Evolutionary conservation across 805 yeast genomes (phyloP).

Genomic region (Metschnikowia orientalis): DNA sequence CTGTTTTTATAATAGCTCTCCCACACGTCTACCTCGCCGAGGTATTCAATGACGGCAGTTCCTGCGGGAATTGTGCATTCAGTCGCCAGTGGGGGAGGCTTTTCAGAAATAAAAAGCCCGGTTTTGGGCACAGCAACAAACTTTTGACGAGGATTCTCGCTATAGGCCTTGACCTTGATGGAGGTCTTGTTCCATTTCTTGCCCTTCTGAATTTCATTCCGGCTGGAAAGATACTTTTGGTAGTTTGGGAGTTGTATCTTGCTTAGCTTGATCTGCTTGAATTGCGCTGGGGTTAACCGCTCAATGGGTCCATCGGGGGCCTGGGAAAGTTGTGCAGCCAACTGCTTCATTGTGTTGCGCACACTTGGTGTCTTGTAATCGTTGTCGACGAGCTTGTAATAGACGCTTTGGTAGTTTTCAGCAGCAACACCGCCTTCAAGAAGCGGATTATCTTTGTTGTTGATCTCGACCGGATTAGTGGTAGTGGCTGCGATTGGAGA

Average conservation of each 20-base stretch:
- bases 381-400: constrained; percentile 42
- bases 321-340: constrained; percentile 23
- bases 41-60: constrained; percentile 53
- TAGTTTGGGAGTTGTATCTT: constrained; percentile 32
- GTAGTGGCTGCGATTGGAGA: too few species aligned
- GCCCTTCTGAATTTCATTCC: constrained; percentile 27
- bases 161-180: constrained; percentile 50
- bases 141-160: constrained; percentile 55
- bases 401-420: constrained; percentile 51
- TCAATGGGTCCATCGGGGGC: constrained; percentile 26
- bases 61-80: constrained; percentile 36
- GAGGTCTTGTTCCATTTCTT: constrained; percentile 25
- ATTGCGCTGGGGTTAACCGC: constrained; percentile 21
- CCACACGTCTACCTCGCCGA: constrained; percentile 71
- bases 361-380: constrained; percentile 41
- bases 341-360: constrained; percentile 18
- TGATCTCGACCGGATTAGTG: constrained; percentile 6
- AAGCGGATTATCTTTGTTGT: constrained; percentile 42
- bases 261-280: constrained; percentile 28
- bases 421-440: constrained; percentile 38
- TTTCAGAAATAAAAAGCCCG: constrained; percentile 48
- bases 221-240: constrained; percentile 28
- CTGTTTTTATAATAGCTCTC: constrained; percentile 59
- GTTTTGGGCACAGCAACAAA: constrained; percentile 66
- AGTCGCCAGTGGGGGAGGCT: constrained; percentile 9